Percentiles rank a stretch among this genome's conserved stretches.
Conservation (phyloP, 148 eudicot species). For the Amaranthus hypochondriacus region DNA sequence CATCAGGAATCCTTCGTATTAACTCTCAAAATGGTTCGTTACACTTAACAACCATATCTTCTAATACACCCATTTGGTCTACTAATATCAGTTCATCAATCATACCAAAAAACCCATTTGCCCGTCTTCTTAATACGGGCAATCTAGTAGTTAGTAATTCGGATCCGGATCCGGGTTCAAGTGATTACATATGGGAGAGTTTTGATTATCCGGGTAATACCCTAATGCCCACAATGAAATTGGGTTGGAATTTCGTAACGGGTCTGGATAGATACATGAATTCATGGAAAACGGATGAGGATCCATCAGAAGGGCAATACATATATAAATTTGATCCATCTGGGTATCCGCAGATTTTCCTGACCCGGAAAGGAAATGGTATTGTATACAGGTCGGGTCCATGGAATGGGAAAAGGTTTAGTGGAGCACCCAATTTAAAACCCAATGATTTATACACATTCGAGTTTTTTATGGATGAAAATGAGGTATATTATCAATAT, state of each 20-base stretch:
- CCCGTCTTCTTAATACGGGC: constrained; percentile 3
- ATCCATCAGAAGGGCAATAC: background rate
- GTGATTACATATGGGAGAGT: constrained; percentile 9
- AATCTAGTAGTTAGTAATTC: constrained; percentile 2
- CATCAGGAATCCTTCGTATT: background rate
- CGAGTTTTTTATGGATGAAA: background rate
- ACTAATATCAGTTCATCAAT: background rate
- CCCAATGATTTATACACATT: background rate
- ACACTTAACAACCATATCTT: background rate
- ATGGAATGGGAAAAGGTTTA: constrained; percentile 3
- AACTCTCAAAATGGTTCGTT: background rate
- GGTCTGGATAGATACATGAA: background rate
- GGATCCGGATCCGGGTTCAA: background rate
- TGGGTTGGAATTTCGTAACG: background rate
- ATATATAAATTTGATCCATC: background rate
- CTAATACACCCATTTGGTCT: background rate
- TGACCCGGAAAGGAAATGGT: background rate
- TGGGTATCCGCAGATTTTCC: background rate
- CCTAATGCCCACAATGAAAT: background rate
- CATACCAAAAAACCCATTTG: background rate
- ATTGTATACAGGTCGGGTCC: background rate
- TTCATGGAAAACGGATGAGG: background rate
- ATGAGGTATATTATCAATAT: background rate
- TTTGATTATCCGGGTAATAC: background rate
- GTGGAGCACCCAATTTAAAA: background rate